Evolutionary conservation across 495 filamentous ascomycete genomes (phyloP).

Genomic region (Penicillium cinerascens): DNA sequence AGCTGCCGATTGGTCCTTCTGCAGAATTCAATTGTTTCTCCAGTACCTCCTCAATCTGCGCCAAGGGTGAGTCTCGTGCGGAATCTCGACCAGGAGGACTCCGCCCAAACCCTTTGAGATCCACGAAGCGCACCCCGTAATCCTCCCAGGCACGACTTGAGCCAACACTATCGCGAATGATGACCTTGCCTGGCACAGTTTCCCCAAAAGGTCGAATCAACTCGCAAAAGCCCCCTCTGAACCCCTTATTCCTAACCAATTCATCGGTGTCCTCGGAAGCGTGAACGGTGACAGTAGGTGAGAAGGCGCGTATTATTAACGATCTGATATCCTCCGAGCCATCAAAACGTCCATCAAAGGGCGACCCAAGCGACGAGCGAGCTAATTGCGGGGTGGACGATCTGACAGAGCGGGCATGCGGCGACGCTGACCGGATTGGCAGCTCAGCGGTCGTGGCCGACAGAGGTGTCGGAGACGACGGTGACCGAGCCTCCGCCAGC

Average conservation of each 20-base stretch:
- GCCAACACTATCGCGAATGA: slow-evolving; percentile 84
- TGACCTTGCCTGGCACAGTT: slow-evolving; percentile 78
- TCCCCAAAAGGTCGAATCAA: slow-evolving; percentile 92
- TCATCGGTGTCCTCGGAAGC: slow-evolving; percentile 80
- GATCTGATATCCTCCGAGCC: slow-evolving; percentile 62
- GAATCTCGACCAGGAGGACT: slow-evolving; percentile 18
- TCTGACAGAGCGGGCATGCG: slow-evolving; percentile 55
- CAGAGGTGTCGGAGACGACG: slow-evolving; percentile 46
- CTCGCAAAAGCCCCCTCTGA: slow-evolving; percentile 74
- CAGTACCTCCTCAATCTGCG: slow-evolving; percentile 59
- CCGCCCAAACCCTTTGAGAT: slow-evolving; percentile 35
- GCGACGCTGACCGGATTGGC: slow-evolving; percentile 45
- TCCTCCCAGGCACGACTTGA: slow-evolving; percentile 81
- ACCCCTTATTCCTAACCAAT: slow-evolving; percentile 79
- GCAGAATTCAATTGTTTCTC: slow-evolving; percentile 41
- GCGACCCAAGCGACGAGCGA: slow-evolving; percentile 54
- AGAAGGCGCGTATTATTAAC: slow-evolving; percentile 77
- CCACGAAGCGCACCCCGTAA: slow-evolving; percentile 80
- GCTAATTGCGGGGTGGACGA: slow-evolving; percentile 56
- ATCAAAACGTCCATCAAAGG: slow-evolving; percentile 47
- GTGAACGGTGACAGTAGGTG: slow-evolving; percentile 80
- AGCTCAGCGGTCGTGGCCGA: slow-evolving; percentile 35
- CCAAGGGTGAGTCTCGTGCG: slow-evolving; percentile 30
- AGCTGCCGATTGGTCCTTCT: slow-evolving; percentile 30
- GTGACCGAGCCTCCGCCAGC: slow-evolving; percentile 49